Conservation (phyloP, 2,329 filamentous ascomycete species). For the Leptosphaerulina australis region DNA sequence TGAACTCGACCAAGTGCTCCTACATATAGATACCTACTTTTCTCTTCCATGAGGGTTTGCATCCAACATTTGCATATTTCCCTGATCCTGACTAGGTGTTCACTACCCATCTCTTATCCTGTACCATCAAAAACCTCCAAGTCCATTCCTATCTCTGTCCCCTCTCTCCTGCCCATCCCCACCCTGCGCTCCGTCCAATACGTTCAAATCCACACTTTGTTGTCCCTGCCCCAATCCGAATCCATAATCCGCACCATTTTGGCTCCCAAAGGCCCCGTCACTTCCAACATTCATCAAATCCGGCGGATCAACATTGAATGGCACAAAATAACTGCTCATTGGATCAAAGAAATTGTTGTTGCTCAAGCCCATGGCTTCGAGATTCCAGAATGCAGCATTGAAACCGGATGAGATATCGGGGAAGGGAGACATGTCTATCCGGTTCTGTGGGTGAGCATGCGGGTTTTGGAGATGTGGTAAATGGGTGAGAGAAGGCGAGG, state of each 20-base stretch:
- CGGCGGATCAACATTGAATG: conserved; percentile 86
- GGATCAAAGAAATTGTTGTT: conserved; percentile 47
- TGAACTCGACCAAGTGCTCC: background rate
- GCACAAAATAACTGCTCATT: conserved; percentile 83
- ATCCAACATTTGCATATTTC: background rate
- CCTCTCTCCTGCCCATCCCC: background rate
- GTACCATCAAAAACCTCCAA: conserved; percentile 9
- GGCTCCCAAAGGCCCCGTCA: conserved; percentile 40
- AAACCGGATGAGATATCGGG: conserved; percentile 40
- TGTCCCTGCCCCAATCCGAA: conserved; percentile 34
- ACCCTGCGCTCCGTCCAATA: conserved; percentile 22
- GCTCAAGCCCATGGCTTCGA: conserved; percentile 41
- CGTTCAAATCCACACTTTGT: conserved; percentile 25
- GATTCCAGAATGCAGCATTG: conserved; percentile 44
- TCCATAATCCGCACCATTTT: conserved; percentile 25
- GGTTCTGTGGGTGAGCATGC: conserved; percentile 26
- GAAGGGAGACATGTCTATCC: conserved; percentile 42
- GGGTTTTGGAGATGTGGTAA: conserved; percentile 28
- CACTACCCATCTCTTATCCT: background rate
- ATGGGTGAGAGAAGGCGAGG: conserved; percentile 38
- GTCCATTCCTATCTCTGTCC: conserved; percentile 1
- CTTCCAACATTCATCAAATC: conserved; percentile 37
- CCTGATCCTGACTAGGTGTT: too few relatives aligned
- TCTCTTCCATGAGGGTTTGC: background rate
- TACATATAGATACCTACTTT: background rate